phyloP scores from a whole-genome alignment of 2,329 filamentous ascomycete species.

The Trichoderma citrinoviride region DNA sequence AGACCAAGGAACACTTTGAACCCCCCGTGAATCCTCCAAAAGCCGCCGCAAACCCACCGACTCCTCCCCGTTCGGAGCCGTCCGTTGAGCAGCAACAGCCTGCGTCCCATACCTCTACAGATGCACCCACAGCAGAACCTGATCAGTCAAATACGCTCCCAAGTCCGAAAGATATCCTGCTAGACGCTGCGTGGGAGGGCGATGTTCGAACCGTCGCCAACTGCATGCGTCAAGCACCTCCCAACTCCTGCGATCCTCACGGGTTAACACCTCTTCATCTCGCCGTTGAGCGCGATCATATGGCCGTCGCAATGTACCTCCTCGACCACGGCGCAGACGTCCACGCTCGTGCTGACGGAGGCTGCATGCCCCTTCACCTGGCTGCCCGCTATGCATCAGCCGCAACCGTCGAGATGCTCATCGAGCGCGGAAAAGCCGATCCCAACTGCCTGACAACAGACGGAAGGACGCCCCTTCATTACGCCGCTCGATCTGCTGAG shows the following conservation, averaged over 20 bases:
- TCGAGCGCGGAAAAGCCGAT: constrained; percentile 33
- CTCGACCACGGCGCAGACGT: constrained; percentile 31
- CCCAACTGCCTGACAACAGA: constrained; percentile 31
- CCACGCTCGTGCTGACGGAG: constrained; percentile 31
- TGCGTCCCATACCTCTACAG: neutral
- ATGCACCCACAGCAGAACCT: neutral
- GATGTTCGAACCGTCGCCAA: constrained; percentile 29
- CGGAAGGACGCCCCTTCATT: constrained; percentile 35
- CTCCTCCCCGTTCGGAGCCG: constrained; percentile 14
- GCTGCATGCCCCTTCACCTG: constrained; percentile 34
- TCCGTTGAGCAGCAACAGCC: constrained; percentile 3
- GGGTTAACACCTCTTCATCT: constrained; percentile 35
- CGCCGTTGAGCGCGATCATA: constrained; percentile 34
- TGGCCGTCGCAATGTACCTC: constrained; percentile 36
- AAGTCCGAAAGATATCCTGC: constrained; percentile 28
- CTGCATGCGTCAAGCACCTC: constrained; percentile 29
- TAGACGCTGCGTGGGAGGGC: constrained; percentile 37
- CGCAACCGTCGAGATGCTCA: constrained; percentile 33
- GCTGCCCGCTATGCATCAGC: constrained; percentile 33
- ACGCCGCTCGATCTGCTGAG: constrained; percentile 32
- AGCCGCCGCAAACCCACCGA: constrained; percentile 1
- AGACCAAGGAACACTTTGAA: constrained; percentile 3
- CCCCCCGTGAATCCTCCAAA: neutral
- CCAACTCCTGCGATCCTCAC: constrained; percentile 30
- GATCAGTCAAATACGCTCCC: neutral